Conservation (phyloP, 169 alveolate species). For the Plasmodium vivax region DNA sequence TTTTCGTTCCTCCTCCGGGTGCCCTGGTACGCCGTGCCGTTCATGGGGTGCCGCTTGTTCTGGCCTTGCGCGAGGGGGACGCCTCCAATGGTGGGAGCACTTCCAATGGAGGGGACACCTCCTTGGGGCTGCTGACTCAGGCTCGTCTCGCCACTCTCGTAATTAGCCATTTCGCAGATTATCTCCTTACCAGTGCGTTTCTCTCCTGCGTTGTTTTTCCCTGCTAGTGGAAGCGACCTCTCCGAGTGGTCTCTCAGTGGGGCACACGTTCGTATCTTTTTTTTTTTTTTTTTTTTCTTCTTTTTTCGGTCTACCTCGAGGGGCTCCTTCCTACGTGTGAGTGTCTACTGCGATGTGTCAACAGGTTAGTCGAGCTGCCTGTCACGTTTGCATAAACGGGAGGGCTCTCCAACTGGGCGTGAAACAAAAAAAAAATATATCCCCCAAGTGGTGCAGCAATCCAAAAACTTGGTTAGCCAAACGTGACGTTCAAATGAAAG, state of each 20-base stretch:
- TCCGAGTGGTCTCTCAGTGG: background rate
- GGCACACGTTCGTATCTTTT: background rate
- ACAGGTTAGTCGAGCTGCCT: background rate
- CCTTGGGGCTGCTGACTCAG: background rate
- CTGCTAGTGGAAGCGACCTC: background rate
- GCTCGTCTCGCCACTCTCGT: background rate
- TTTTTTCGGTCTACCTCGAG: background rate
- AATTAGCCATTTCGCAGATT: background rate
- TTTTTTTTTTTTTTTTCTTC: background rate
- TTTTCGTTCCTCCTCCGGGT: background rate
- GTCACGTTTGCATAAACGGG: background rate
- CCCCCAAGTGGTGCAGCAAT: background rate
- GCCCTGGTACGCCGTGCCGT: background rate
- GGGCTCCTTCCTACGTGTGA: background rate
- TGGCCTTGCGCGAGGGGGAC: background rate
- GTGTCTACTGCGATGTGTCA: background rate
- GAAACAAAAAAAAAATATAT: background rate
- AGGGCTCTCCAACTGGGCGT: background rate
- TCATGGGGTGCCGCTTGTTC: background rate
- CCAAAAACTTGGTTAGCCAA: background rate
- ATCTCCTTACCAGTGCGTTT: background rate
- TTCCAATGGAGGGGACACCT: background rate
- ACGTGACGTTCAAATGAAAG: background rate
- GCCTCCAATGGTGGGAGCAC: background rate
- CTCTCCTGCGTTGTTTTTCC: background rate